phyloP scores from a whole-genome alignment of 2,329 filamentous ascomycete species.

The Aspergillus novoparasiticus region DNA sequence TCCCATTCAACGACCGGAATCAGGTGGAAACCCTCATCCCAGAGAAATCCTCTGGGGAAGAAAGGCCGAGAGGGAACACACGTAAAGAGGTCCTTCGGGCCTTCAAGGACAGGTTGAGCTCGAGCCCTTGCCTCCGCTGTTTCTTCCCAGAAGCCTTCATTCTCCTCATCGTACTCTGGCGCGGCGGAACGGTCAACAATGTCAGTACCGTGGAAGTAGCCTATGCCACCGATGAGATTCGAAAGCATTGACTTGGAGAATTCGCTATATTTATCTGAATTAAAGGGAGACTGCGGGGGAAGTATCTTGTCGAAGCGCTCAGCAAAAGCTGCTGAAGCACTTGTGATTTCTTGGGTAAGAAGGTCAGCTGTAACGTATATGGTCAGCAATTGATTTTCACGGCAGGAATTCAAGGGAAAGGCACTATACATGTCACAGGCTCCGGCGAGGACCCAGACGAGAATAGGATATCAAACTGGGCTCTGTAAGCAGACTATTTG shows the following conservation, averaged over 20 bases:
- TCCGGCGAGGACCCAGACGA: constrained; percentile 70
- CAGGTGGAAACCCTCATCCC: constrained; percentile 97
- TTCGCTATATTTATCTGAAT: constrained; percentile 68
- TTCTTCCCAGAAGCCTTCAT: constrained; percentile 94
- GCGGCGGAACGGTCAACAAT: constrained; percentile 89
- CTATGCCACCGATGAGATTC: constrained; percentile 89
- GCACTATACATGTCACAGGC: constrained; percentile 53
- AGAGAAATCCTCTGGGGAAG: constrained; percentile 94
- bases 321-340: constrained; percentile 68
- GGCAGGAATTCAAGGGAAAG: background rate
- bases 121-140: constrained; percentile 75
- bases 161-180: constrained; percentile 91
- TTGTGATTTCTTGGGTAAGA: constrained; percentile 69
- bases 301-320: constrained; percentile 74
- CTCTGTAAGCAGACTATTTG: constrained; percentile 13
- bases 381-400: background rate
- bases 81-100: constrained; percentile 86
- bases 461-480: constrained; percentile 84
- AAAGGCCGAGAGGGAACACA: constrained; percentile 91
- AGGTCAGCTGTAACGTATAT: constrained; percentile 52
- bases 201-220: constrained; percentile 89
- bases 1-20: constrained; percentile 93
- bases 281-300: constrained; percentile 74
- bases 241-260: constrained; percentile 93
- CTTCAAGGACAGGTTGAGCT: constrained; percentile 70